A percentile compares a stretch with the other conserved stretches of the same genome.
Conservation (phyloP, 805 yeast species). For the Yueomyces sp. region DNA sequence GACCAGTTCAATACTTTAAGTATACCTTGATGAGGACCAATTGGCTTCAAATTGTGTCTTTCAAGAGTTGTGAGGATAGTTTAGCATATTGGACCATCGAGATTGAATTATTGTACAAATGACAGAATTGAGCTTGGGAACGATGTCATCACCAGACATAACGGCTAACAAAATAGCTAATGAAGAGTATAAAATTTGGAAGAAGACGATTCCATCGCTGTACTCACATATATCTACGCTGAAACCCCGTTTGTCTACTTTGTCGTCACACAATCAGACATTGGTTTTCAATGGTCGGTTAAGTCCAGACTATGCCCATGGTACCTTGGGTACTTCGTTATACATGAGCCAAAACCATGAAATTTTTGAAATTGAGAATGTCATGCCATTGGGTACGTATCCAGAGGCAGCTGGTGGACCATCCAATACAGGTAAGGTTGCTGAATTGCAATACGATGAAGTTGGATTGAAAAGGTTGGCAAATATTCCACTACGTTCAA, state of each 20-base stretch:
- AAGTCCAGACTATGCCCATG: constrained; percentile 17
- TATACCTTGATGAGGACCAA: no score
- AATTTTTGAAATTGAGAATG: constrained; percentile 16
- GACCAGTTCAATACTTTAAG: no score
- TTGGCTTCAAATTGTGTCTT: no score
- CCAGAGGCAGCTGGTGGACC: neutral
- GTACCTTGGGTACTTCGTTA: constrained; percentile 13
- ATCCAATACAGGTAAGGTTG: neutral
- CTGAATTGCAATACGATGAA: constrained; percentile 27
- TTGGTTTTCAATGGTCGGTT: constrained; percentile 14
- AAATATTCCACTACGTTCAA: constrained; percentile 7
- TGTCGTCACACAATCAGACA: constrained; percentile 8
- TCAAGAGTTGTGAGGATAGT: no score
- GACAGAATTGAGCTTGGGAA: no score
- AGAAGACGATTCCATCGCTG: constrained; percentile 66
- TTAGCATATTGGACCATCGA: no score
- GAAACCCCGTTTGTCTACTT: constrained; percentile 21
- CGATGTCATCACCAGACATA: neutral
- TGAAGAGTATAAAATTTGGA: constrained; percentile 75
- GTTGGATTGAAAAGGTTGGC: constrained; percentile 8
- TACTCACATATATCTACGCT: constrained; percentile 32
- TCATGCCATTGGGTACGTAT: constrained; percentile 18
- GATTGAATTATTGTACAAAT: no score
- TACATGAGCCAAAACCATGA: constrained; percentile 18
- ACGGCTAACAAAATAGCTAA: constrained; percentile 37